Conservation (phyloP, 352 stramenopile genomes). For the Nothophytophthora sp. region DNA sequence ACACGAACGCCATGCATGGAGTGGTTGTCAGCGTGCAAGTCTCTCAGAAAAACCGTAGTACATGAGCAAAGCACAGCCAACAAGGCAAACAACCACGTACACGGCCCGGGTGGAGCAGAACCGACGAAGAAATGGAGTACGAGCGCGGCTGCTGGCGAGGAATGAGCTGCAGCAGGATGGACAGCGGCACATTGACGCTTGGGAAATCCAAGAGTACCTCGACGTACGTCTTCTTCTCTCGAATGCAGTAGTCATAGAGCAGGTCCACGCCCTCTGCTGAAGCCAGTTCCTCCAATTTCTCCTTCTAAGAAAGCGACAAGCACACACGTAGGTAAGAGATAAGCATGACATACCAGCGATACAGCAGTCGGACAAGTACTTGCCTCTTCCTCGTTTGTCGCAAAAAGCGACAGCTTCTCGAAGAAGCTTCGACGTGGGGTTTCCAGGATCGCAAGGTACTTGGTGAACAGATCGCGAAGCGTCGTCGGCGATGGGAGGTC, state of each 20-base stretch:
- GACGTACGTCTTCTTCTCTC: conserved; percentile 90
- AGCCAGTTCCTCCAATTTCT: conserved; percentile 91
- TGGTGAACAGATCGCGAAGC: conserved; percentile 72
- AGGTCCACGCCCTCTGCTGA: conserved; percentile 89
- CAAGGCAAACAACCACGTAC: too few species aligned
- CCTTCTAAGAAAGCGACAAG: conserved; percentile 56
- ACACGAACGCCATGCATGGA: neutral
- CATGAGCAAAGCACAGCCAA: too few species aligned
- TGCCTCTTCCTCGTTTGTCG: conserved; percentile 79
- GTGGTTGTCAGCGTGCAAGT: too few species aligned
- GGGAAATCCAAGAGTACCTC: conserved; percentile 90
- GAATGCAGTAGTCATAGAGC: conserved; percentile 93
- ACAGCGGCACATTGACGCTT: conserved; percentile 66
- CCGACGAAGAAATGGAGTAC: conserved; percentile 93
- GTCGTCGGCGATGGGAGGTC: conserved; percentile 59
- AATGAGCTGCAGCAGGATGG: conserved; percentile 83
- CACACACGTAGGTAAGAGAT: conserved; percentile 2
- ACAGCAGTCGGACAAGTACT: too few species aligned
- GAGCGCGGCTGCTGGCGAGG: conserved; percentile 82
- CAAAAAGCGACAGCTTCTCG: conserved; percentile 83
- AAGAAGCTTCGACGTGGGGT: conserved; percentile 89
- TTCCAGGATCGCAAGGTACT: conserved; percentile 88
- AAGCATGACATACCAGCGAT: too few species aligned
- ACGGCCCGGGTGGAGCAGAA: conserved; percentile 47
- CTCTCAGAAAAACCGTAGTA: too few species aligned